phyloP scores from a whole-genome alignment of 2,329 filamentous ascomycete species.

The Pseudocercospora ulei region DNA sequence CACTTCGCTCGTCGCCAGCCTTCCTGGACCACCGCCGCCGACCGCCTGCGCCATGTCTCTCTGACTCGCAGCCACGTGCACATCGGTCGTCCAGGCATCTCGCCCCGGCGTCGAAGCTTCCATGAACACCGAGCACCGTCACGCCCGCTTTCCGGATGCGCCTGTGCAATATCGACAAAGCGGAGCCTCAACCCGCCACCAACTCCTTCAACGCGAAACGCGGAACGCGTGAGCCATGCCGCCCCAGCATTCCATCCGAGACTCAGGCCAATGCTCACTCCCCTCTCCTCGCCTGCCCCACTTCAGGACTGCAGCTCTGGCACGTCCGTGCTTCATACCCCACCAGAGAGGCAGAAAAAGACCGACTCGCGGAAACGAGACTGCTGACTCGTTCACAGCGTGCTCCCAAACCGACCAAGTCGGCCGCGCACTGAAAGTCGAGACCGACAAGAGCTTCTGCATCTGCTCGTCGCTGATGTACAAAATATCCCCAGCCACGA shows the following conservation, averaged over 20 bases:
- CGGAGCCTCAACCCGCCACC: no score
- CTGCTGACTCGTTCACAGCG: constrained; percentile 7
- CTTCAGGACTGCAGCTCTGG: background rate
- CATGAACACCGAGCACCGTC: no score
- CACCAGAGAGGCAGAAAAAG: no score
- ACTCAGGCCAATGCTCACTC: background rate
- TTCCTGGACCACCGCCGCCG: no score
- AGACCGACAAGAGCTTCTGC: constrained; percentile 40
- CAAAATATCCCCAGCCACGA: constrained; percentile 38
- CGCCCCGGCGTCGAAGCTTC: no score
- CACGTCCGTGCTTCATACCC: background rate
- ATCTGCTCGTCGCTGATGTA: constrained; percentile 42
- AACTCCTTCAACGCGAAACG: background rate
- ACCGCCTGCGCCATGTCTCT: constrained; percentile 3
- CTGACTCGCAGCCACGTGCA: no score
- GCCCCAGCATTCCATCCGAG: background rate
- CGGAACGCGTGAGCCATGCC: background rate
- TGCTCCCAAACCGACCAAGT: constrained; percentile 34
- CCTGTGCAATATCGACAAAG: no score
- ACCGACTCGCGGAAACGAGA: no score
- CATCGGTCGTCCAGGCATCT: no score
- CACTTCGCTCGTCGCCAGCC: no score
- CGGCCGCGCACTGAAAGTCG: constrained; percentile 39
- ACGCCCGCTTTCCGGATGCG: no score
- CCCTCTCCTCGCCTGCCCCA: background rate